Conservation (phyloP, 805 yeast species). For the Yarrowia sp. region DNA sequence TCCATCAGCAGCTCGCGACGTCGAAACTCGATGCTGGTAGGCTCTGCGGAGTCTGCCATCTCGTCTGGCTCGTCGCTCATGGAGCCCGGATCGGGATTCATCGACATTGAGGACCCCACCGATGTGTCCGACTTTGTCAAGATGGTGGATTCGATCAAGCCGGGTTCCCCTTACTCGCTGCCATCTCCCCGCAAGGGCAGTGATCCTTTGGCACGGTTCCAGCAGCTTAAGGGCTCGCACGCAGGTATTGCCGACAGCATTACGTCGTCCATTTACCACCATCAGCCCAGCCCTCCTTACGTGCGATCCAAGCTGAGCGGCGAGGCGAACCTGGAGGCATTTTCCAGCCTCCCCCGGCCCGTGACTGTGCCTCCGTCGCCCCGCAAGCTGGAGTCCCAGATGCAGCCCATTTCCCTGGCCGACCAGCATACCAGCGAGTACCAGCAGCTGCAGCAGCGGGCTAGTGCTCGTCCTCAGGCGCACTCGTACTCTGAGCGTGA, state of each 20-base stretch:
- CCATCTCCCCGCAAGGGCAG: conserved; percentile 4
- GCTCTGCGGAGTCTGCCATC: conserved; percentile 32
- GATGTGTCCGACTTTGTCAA: conserved; percentile 63
- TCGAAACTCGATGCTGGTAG: conserved; percentile 44
- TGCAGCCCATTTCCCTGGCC: conserved; percentile 22
- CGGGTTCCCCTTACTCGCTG: conserved; percentile 40
- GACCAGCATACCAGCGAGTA: conserved; percentile 24
- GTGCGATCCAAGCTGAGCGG: conserved; percentile 5
- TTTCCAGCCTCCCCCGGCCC: not conserved
- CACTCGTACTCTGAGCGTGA: conserved; percentile 17
- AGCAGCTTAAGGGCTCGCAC: conserved; percentile 37
- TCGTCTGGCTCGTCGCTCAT: conserved; percentile 31
- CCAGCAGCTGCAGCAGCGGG: conserved; percentile 17
- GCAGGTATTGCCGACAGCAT: conserved; percentile 39
- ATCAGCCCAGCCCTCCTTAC: conserved; percentile 24
- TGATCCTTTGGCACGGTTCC: conserved; percentile 38
- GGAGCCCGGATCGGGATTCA: conserved; percentile 44
- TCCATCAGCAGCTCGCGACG: conserved; percentile 52
- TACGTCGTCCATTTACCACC: conserved; percentile 31
- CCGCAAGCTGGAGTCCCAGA: not conserved
- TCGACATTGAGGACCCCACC: conserved; percentile 40
- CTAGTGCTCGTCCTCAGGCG: conserved; percentile 12
- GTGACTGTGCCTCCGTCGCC: conserved; percentile 17
- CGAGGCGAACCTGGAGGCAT: not conserved
- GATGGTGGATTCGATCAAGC: conserved; percentile 63